Conservation (phyloP, 805 yeast species). For the Kuraishia molischiana region DNA sequence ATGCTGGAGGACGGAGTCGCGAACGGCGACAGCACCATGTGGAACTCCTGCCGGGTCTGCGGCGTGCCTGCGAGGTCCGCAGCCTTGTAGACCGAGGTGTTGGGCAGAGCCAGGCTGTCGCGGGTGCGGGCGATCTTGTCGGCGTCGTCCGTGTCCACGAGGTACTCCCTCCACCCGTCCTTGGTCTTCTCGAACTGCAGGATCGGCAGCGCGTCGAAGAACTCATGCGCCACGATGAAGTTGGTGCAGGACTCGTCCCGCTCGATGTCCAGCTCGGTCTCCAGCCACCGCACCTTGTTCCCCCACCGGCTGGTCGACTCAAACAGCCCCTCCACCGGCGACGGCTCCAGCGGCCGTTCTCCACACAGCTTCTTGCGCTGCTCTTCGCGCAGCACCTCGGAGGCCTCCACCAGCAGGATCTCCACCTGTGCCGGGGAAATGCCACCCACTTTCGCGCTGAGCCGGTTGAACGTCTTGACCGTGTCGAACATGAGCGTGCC, state of each 20-base stretch:
- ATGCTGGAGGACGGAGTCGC: constrained; percentile 55
- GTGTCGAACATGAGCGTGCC: constrained; percentile 72
- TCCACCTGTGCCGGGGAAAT: constrained; percentile 16
- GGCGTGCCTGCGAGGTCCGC: not conserved
- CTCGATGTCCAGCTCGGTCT: constrained; percentile 40
- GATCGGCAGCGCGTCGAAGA: constrained; percentile 80
- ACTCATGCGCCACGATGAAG: constrained; percentile 74
- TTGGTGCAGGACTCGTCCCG: constrained; percentile 27
- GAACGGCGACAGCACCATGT: constrained; percentile 43
- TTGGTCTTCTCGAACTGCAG: constrained; percentile 52
- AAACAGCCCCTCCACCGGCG: constrained; percentile 22
- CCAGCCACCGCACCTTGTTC: constrained; percentile 46
- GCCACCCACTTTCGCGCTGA: constrained; percentile 18
- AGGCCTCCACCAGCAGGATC: constrained; percentile 61
- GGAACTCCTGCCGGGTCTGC: constrained; percentile 27
- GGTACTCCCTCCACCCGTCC: constrained; percentile 70
- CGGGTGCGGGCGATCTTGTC: not conserved
- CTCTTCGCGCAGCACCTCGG: constrained; percentile 46
- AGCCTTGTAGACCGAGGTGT: not conserved
- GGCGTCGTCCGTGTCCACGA: constrained; percentile 38
- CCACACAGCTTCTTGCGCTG: constrained; percentile 46
- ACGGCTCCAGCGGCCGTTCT: constrained; percentile 4
- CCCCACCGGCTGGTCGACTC: constrained; percentile 39
- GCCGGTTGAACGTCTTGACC: constrained; percentile 34
- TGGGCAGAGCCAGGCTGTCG: not conserved